Conservation (phyloP, 1,284 basidiomycete species). For the Tylopilus sp. region DNA sequence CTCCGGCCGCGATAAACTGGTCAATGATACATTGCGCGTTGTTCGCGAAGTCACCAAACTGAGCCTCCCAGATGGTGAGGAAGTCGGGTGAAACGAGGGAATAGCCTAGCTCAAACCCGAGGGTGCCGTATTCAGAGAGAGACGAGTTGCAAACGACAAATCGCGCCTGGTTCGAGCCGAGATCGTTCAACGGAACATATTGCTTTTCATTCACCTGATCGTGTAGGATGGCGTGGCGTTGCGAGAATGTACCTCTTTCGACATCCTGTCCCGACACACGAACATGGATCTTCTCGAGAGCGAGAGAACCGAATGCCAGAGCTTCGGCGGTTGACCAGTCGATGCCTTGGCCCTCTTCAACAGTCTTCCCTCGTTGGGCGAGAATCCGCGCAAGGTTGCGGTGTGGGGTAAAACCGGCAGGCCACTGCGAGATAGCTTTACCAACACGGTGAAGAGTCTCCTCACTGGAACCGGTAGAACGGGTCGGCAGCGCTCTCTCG, state of each 20-base stretch:
- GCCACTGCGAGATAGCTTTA: conserved; percentile 80
- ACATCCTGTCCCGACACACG: conserved; percentile 98
- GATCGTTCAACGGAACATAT: conserved; percentile 86
- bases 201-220: conserved; percentile 92
- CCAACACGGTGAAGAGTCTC: conserved; percentile 84
- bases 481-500: conserved; percentile 86
- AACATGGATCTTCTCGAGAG: conserved; percentile 90
- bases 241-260: conserved; percentile 99
- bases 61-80: conserved; percentile 97
- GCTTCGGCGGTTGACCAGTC: conserved; percentile 99
- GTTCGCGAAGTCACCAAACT: conserved; percentile 98
- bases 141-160: conserved; percentile 98
- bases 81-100: conserved; percentile 94
- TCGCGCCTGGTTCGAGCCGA: conserved; percentile 81
- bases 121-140: conserved; percentile 90
- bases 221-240: conserved; percentile 95
- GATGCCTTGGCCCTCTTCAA: conserved; percentile 87
- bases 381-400: conserved; percentile 95
- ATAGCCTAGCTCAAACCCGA: conserved; percentile 98
- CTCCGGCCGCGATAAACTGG: conserved; percentile 97
- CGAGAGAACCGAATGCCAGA: conserved; percentile 90
- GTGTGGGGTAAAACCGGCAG: conserved; percentile 83
- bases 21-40: conserved; percentile 98
- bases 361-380: conserved; percentile 77
- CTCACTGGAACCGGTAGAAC: conserved; percentile 77